Evolutionary conservation across 129 eudicot species (phyloP).

Genomic region (Apium graveolens): DNA sequence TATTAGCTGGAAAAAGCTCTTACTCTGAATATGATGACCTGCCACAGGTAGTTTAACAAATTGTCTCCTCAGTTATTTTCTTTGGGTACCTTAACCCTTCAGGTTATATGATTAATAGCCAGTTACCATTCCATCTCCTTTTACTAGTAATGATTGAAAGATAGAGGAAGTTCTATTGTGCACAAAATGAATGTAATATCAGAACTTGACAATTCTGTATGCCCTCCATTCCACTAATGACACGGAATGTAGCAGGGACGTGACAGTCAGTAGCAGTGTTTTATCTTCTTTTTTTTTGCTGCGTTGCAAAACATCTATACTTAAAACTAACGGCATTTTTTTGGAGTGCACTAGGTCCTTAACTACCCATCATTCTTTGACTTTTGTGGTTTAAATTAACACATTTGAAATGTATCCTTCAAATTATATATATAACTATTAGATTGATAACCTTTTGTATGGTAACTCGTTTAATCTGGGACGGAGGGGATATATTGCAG

Average conservation of each 20-base stretch:
- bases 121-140: neutral
- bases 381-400: neutral
- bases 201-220: neutral
- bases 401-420: neutral
- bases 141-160: neutral
- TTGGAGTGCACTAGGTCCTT: neutral
- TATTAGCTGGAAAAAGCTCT: slow-evolving; percentile 79
- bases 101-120: neutral
- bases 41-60: slow-evolving; percentile 58
- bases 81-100: neutral
- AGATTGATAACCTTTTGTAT: too few relatives aligned
- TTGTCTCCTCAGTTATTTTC: neutral
- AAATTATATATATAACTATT: too few relatives aligned
- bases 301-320: neutral
- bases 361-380: too few relatives aligned
- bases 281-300: neutral
- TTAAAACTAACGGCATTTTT: too few relatives aligned
- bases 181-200: neutral
- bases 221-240: too few relatives aligned
- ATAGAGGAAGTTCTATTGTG: neutral
- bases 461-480: too few relatives aligned
- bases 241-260: neutral
- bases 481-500: too few relatives aligned
- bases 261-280: neutral
- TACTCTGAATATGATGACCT: slow-evolving; percentile 79